Percentiles rank a stretch among this genome's conserved stretches.
These are phyloP conservation scores for Scenedesmus sp. DNA, from an alignment of 163 green algal genomes.

Conservation along the genomic window DNA sequence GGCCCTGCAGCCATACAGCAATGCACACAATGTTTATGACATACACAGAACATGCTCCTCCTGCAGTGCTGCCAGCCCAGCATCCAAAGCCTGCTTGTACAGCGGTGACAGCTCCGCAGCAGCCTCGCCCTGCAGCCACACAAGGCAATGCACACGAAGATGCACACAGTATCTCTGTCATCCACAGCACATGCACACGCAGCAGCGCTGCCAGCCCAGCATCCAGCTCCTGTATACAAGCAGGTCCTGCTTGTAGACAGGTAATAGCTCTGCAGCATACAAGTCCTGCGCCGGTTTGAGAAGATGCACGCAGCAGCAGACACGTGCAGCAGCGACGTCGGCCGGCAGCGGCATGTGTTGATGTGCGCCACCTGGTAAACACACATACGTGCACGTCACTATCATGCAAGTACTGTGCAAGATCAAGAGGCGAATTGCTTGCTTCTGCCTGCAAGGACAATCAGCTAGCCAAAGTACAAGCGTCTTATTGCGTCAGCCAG, in stretches of 20 bases:
- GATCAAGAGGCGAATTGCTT: too few relatives aligned
- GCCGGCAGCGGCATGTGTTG: too few relatives aligned
- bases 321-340: too few relatives aligned
- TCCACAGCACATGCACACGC: constrained; percentile 4
- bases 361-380: too few relatives aligned
- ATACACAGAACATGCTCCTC: constrained; percentile 20
- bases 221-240: constrained; percentile 33
- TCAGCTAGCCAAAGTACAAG: too few relatives aligned
- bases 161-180: not conserved
- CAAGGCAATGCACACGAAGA: not conserved
- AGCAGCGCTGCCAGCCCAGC: constrained; percentile 41
- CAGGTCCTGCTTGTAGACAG: constrained; percentile 33
- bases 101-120: constrained; percentile 16
- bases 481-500: too few relatives aligned
- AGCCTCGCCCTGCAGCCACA: constrained; percentile 8
- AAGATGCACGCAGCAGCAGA: too few relatives aligned
- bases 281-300: not conserved
- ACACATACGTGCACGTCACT: too few relatives aligned
- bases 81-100: constrained; percentile 54
- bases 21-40: not conserved
- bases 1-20: not conserved
- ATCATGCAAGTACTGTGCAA: too few relatives aligned
- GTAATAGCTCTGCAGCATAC: not conserved
- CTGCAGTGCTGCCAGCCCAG: constrained; percentile 39
- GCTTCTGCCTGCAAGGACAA: too few relatives aligned